Evolutionary conservation across 306 rosid species (phyloP), one percentile per base, ranked within the genome.

Genomic region (Senna siamea): DNA sequence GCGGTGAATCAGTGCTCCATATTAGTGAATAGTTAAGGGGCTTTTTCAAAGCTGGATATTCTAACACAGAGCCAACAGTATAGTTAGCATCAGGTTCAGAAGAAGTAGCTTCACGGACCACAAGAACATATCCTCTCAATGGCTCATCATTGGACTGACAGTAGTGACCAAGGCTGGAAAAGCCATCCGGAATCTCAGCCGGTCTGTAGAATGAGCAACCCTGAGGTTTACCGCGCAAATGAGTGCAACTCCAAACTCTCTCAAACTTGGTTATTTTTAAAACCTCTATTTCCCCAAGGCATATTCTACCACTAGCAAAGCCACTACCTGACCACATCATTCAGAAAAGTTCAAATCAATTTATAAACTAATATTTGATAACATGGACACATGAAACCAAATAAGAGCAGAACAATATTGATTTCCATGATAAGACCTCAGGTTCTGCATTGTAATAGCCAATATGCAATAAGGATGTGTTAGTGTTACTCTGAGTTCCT

Each of bases 161-260:
- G 77, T 84, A 89, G 78, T 94, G 79, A 54, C 99, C 99, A 12
- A 94, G 90, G 85, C 89, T 87, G 81, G 69, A 89, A 75, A 87
- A 94, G 9, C 87, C 97, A 59, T 84, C 79, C 0, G 99, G 96
- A 79, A 92, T 85, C 66, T 74, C 83, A 56, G 8, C 80, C 57
- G 99, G 99, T 84, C 81, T 89, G 70, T 85, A 94, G 81, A 94
- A 94, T 76, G 94, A 63, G 76, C 83, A 79, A 64, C 85, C 90
- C 34, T 68, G 76, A 20, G 86, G 5, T 28, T 85, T 86, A 47
- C 90, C 91, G 40, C 30, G 80, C 78, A 75, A 51, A 52, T 4
- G 63, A 68, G 80, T 68, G 85, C 87, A 76, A 75, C 86, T 83
- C 93, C 95, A 89, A 62, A 92, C 77, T 40, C 78, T 90, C 79